Percentiles rank a stretch among this genome's conserved stretches.
These are phyloP conservation scores for Paratinospora sagittata DNA, from an alignment of 164 flowering plant genomes.

Conservation along the genomic window DNA sequence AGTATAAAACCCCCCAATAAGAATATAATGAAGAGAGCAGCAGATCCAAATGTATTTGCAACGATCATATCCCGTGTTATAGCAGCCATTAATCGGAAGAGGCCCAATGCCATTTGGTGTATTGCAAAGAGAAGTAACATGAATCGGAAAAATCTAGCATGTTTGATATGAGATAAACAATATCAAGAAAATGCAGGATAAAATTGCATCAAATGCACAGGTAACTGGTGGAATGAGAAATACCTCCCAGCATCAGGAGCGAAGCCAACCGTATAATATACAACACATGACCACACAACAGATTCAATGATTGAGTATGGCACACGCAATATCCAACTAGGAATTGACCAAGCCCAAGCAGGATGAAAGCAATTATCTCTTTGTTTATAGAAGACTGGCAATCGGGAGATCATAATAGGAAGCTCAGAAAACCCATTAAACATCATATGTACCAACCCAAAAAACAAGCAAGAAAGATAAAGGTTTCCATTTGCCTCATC, in stretches of 20 bases:
- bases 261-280: conserved; percentile 76
- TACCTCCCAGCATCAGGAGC: conserved; percentile 79
- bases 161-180: conserved; percentile 10
- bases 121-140: conserved; percentile 53
- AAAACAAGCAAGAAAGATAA: conserved; percentile 73
- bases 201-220: background rate
- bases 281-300: conserved; percentile 68
- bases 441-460: conserved; percentile 78
- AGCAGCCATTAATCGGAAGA: conserved; percentile 66
- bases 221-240: background rate
- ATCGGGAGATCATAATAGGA: conserved; percentile 68
- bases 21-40: conserved; percentile 46
- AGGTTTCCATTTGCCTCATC: conserved; percentile 59
- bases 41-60: conserved; percentile 77
- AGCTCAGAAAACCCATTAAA: conserved; percentile 90
- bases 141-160: conserved; percentile 71
- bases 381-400: conserved; percentile 88
- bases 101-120: conserved; percentile 91
- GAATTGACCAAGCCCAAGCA: conserved; percentile 76
- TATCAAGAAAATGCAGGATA: conserved; percentile 8
- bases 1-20: conserved; percentile 79
- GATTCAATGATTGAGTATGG: conserved; percentile 84
- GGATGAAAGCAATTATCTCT: conserved; percentile 80
- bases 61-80: conserved; percentile 65
- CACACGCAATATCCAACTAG: conserved; percentile 76